These are phyloP conservation scores for Phellinidium pouzarii DNA, from an alignment of 1,284 basidiomycete species.

Conservation along the genomic window DNA sequence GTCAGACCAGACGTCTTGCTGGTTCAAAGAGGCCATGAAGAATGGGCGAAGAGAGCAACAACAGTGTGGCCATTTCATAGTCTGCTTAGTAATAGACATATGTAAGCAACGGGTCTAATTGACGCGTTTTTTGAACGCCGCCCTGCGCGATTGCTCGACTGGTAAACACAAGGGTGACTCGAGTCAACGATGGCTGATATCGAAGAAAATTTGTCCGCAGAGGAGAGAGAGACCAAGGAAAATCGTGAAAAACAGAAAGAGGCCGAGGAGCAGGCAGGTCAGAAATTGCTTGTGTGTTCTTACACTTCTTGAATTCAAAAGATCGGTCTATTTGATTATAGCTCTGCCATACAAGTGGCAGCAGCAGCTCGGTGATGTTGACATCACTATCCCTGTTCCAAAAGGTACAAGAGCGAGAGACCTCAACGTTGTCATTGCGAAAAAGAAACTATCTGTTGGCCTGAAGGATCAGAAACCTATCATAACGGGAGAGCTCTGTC, in stretches of 20 bases:
- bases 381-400: conserved; percentile 79
- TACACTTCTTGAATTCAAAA: conserved; percentile 22
- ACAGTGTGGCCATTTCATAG: neutral
- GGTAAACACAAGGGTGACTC: neutral
- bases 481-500: conserved; percentile 85
- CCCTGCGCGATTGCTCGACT: neutral
- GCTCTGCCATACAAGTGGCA: conserved; percentile 90
- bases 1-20: conserved; percentile 27
- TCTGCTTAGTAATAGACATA: no score
- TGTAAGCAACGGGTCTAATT: conserved; percentile 1
- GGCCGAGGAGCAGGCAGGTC: conserved; percentile 79
- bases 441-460: conserved; percentile 77
- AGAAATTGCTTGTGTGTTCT: conserved; percentile 26
- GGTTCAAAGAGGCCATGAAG: conserved; percentile 29
- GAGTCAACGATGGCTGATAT: conserved; percentile 33
- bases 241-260: conserved; percentile 64
- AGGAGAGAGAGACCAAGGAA: conserved; percentile 72
- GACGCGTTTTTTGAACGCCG: no score
- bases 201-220: conserved; percentile 70
- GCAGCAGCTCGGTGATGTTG: conserved; percentile 85
- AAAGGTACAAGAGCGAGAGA: conserved; percentile 81
- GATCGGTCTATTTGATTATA: conserved; percentile 28
- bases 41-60: conserved; percentile 34
- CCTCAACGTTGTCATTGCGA: conserved; percentile 70
- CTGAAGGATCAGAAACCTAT: conserved; percentile 85